Conservation (phyloP, 495 filamentous ascomycete species). For the Articulospora tetracladia region DNA sequence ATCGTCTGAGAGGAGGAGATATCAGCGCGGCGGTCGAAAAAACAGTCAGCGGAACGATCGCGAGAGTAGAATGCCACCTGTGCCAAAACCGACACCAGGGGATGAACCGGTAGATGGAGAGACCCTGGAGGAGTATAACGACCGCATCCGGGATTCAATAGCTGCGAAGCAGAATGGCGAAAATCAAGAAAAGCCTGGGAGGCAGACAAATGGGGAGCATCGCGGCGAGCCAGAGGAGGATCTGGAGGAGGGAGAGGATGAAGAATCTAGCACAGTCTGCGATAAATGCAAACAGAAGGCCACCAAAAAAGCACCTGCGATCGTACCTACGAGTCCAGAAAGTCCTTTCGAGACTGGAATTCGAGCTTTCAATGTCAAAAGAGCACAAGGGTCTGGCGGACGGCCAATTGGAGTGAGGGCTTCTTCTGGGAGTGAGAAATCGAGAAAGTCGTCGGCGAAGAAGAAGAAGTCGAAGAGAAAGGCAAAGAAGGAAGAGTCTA, state of each 20-base stretch:
- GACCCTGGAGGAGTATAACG: background rate
- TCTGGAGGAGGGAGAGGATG: background rate
- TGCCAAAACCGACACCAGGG: background rate
- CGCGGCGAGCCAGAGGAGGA: background rate
- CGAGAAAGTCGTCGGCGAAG: slow-evolving; percentile 7
- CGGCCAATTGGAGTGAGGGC: slow-evolving; percentile 12
- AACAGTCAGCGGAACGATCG: background rate
- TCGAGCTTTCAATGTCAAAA: slow-evolving; percentile 19
- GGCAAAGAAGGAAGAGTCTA: slow-evolving; percentile 9
- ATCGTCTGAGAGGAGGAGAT: background rate
- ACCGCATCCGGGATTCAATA: background rate
- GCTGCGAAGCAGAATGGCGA: background rate
- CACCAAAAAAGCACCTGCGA: background rate
- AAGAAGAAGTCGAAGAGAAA: slow-evolving; percentile 9
- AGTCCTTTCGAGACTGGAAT: slow-evolving; percentile 18
- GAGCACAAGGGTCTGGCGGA: slow-evolving; percentile 11
- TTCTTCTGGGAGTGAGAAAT: background rate
- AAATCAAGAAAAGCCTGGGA: background rate
- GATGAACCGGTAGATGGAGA: background rate
- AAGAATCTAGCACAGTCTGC: background rate
- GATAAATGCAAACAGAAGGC: background rate
- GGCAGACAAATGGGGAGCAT: background rate
- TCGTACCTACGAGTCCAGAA: background rate
- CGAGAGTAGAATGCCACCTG: slow-evolving; percentile 3
- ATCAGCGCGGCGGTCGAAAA: slow-evolving; percentile 10